Percentiles rank a stretch among this genome's conserved stretches.
Conservation (phyloP, 768 basidiomycete genomes). For the Kondoa subrosea region DNA sequence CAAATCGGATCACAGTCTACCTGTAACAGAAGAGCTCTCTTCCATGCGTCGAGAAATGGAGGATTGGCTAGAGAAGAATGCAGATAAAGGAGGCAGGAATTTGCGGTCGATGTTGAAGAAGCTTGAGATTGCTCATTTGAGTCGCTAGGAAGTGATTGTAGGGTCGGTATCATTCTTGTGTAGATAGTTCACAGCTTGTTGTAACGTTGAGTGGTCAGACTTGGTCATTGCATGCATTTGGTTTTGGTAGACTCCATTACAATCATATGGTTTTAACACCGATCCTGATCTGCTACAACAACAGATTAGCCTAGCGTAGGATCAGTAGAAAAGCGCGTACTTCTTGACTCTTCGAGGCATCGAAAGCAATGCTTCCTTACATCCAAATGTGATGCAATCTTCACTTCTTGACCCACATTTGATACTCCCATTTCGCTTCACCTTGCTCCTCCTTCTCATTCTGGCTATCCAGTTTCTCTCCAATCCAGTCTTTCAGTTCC, state of each 20-base stretch:
- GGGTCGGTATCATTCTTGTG: not conserved
- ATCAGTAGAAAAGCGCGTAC: too few relatives aligned
- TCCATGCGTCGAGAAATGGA: conserved; percentile 65
- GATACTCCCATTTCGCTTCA: conserved; percentile 69
- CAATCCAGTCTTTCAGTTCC: conserved; percentile 59
- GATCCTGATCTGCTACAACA: too few relatives aligned
- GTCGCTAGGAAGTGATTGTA: not conserved
- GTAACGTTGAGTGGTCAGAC: too few relatives aligned
- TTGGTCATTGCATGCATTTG: too few relatives aligned
- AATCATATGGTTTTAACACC: too few relatives aligned
- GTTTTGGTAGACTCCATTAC: too few relatives aligned
- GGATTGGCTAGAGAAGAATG: conserved; percentile 65
- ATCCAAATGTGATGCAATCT: too few relatives aligned
- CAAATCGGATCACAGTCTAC: conserved; percentile 44
- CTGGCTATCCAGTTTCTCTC: conserved; percentile 58
- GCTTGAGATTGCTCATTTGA: conserved; percentile 28
- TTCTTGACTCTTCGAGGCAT: too few relatives aligned
- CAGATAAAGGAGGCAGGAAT: conserved; percentile 46
- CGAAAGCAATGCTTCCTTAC: too few relatives aligned
- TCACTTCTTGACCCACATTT: conserved; percentile 56
- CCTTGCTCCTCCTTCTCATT: conserved; percentile 52
- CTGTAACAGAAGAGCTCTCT: conserved; percentile 52
- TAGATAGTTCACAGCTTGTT: too few relatives aligned
- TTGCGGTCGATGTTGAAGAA: conserved; percentile 33
- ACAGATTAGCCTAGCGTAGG: too few relatives aligned